A percentile compares a stretch with the other conserved stretches of the same genome.
phyloP scores from a whole-genome alignment of 441 rosid species.

The Theobroma grandiflorum region DNA sequence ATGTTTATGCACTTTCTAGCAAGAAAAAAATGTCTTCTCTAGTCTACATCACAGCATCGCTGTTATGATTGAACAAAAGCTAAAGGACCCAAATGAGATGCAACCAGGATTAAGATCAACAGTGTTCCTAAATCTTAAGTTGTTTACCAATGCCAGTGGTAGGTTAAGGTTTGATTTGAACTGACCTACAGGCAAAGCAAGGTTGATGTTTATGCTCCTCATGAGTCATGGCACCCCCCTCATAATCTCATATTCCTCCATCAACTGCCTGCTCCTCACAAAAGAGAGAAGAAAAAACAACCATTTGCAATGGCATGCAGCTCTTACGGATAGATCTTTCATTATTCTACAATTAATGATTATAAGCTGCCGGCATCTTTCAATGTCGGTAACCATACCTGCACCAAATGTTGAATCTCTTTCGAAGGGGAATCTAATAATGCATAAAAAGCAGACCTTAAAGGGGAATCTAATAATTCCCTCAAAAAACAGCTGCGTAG shows the following conservation, averaged over 20 bases:
- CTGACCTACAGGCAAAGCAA: not conserved
- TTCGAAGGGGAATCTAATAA: constrained; percentile 21
- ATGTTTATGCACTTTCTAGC: too few species aligned
- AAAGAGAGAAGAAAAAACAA: not conserved
- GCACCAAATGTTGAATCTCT: not conserved
- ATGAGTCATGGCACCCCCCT: not conserved
- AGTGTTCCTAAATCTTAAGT: too few species aligned
- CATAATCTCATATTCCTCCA: not conserved
- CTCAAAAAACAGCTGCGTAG: not conserved
- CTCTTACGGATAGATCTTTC: not conserved
- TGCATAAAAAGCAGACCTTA: not conserved
- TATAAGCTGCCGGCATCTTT: not conserved
- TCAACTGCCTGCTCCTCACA: not conserved
- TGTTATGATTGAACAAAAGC: not conserved
- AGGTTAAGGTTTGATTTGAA: not conserved
- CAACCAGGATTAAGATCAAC: not conserved
- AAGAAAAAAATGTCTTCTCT: too few species aligned
- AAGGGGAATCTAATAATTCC: not conserved
- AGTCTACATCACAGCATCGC: not conserved
- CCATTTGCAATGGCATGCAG: not conserved
- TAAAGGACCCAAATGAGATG: not conserved
- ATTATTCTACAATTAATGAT: constrained; percentile 5
- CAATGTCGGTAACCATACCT: not conserved
- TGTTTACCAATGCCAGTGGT: not conserved
- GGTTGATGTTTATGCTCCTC: not conserved